A percentile compares a stretch with the other conserved stretches of the same genome.
Conservation (phyloP, 441 rosid species). For the Arabidopsis hybrid region DNA sequence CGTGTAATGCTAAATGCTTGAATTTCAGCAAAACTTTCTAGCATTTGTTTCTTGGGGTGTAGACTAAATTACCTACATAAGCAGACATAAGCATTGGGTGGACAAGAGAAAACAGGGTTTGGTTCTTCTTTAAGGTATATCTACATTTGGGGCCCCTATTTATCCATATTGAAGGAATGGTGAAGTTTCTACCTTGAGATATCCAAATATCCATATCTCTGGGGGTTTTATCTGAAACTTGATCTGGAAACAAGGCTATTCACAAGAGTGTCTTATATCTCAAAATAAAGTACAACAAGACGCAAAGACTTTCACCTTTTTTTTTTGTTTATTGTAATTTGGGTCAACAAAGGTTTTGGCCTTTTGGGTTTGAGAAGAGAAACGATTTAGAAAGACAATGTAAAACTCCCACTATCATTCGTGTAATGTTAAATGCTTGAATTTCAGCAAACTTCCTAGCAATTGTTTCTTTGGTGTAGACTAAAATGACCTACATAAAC, state of each 20-base stretch:
- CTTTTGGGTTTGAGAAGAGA: slow-evolving; percentile 32
- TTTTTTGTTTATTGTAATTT: slow-evolving; percentile 29
- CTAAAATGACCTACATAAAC: not conserved
- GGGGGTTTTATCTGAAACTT: slow-evolving; percentile 5
- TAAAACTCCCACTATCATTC: slow-evolving; percentile 25
- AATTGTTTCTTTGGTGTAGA: not conserved
- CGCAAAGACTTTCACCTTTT: slow-evolving; percentile 7
- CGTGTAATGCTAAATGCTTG: slow-evolving; percentile 22
- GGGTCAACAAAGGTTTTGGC: slow-evolving; percentile 41
- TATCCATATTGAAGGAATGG: slow-evolving; percentile 27
- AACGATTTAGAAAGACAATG: slow-evolving; percentile 33
- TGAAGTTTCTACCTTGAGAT: slow-evolving; percentile 23
- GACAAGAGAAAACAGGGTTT: not conserved
- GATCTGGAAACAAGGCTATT: slow-evolving; percentile 25
- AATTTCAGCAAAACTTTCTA: slow-evolving; percentile 17
- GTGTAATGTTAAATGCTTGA: slow-evolving; percentile 23
- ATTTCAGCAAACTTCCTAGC: slow-evolving; percentile 14
- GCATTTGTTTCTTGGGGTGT: not conserved
- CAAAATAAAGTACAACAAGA: slow-evolving; percentile 38
- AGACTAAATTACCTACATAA: not conserved
- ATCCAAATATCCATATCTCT: slow-evolving; percentile 34
- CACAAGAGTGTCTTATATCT: slow-evolving; percentile 33
- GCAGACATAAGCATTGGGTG: slow-evolving; percentile 12
- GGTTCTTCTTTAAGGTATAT: slow-evolving; percentile 26
- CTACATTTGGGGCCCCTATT: slow-evolving; percentile 17